Evolutionary conservation across 2,329 filamentous ascomycete genomes (phyloP).

Genomic region (Arthrobotrys sinensis): DNA sequence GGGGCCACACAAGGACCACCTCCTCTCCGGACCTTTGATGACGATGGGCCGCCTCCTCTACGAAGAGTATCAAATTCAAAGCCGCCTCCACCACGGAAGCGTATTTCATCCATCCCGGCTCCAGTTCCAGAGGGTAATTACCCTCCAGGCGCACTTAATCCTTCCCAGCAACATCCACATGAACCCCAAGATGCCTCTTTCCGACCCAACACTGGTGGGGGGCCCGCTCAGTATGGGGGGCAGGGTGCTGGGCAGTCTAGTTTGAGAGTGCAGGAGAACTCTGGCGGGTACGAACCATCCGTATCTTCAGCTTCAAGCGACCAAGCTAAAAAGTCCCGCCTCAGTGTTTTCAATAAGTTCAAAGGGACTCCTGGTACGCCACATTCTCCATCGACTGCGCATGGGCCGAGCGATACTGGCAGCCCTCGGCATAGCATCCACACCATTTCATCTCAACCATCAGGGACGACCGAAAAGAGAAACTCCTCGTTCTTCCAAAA

Average conservation of each 20-base stretch:
- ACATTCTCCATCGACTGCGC: conserved; percentile 23
- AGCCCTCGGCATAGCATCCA: conserved; percentile 53
- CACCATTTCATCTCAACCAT: conserved; percentile 47
- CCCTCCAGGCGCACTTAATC: conserved; percentile 25
- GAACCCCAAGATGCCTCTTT: conserved; percentile 30
- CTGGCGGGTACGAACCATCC: conserved; percentile 49
- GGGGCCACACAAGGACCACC: conserved; percentile 23
- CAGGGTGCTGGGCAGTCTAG: conserved; percentile 26
- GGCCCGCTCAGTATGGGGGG: conserved; percentile 31
- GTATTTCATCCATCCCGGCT: conserved; percentile 44
- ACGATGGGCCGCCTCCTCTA: conserved; percentile 54
- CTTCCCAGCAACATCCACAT: conserved; percentile 29
- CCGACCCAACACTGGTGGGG: conserved; percentile 14
- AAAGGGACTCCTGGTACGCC: conserved; percentile 30
- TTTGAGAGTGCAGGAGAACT: conserved; percentile 38
- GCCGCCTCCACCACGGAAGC: conserved; percentile 45
- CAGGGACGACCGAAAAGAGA: conserved; percentile 42
- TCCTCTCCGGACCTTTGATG: conserved; percentile 31
- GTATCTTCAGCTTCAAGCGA: conserved; percentile 55
- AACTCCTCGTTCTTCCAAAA: conserved; percentile 49
- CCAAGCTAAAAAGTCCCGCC: conserved; percentile 46
- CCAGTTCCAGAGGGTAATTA: conserved; percentile 43
- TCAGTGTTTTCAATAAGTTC: conserved; percentile 42
- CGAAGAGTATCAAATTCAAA: conserved; percentile 58
- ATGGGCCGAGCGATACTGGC: conserved; percentile 21